Conservation (phyloP, 805 yeast species). For the Yarrowia sp. region DNA sequence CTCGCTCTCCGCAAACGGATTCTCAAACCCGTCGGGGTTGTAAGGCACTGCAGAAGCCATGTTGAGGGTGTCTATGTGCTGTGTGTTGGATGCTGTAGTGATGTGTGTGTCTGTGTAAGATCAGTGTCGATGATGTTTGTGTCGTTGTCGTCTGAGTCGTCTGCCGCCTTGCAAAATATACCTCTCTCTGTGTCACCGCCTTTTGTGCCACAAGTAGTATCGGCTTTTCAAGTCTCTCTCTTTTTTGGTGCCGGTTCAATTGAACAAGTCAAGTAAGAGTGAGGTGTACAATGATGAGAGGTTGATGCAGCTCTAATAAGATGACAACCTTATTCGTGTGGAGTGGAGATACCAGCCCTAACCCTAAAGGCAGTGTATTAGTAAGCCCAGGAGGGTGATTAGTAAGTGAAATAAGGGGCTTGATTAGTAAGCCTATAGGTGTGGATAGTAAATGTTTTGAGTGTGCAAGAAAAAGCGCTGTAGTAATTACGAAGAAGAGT, state of each 20-base stretch:
- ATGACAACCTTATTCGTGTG: neutral
- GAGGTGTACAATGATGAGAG: neutral
- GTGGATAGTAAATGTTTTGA: no score
- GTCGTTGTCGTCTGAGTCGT: neutral
- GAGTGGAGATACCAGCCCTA: neutral
- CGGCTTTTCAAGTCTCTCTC: neutral
- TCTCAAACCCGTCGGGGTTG: conserved; percentile 63
- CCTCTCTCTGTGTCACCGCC: no score
- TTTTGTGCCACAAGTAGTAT: neutral
- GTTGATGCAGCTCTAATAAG: neutral
- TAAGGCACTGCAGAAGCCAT: conserved; percentile 58
- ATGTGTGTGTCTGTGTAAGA: neutral
- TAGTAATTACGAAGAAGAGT: no score
- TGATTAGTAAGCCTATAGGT: no score
- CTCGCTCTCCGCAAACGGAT: conserved; percentile 60
- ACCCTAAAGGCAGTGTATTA: neutral
- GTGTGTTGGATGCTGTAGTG: neutral
- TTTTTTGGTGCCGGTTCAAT: no score
- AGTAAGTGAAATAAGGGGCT: no score
- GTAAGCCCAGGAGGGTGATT: no score
- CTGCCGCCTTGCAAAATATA: no score
- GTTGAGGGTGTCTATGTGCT: neutral
- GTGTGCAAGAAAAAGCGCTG: no score
- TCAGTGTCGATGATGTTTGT: neutral
- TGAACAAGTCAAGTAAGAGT: no score